Evolutionary conservation across 306 rosid genomes (phyloP).

Genomic region (Prunus mira): DNA sequence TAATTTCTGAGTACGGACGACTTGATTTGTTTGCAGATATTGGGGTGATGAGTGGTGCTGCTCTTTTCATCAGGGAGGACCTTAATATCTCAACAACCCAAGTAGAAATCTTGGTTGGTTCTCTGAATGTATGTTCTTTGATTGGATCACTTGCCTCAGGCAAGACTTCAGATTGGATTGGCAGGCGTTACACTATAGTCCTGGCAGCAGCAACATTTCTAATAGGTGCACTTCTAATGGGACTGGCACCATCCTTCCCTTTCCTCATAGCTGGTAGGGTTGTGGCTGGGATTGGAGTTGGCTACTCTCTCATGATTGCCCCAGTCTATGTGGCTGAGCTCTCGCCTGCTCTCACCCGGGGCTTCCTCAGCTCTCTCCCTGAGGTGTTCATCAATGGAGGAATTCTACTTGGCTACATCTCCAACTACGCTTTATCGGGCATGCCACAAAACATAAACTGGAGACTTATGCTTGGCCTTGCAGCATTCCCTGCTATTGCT

Average conservation of each 20-base stretch:
- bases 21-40: slow-evolving; percentile 23
- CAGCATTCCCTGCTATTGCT: slow-evolving; percentile 58
- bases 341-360: slow-evolving; percentile 60
- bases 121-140: slow-evolving; percentile 39
- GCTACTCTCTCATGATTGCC: slow-evolving; percentile 70
- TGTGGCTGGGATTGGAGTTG: slow-evolving; percentile 74
- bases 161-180: slow-evolving; percentile 36
- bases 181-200: slow-evolving; percentile 40
- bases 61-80: slow-evolving; percentile 33
- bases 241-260: slow-evolving; percentile 55
- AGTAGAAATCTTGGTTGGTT: slow-evolving; percentile 40
- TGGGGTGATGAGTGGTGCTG: slow-evolving; percentile 52
- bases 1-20: neutral
- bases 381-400: slow-evolving; percentile 82
- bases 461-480: slow-evolving; percentile 74
- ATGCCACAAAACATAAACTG: slow-evolving; percentile 45
- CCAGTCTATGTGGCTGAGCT: slow-evolving; percentile 76
- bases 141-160: slow-evolving; percentile 40
- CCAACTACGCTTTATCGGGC: slow-evolving; percentile 49
- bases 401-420: slow-evolving; percentile 59
- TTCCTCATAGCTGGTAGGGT: slow-evolving; percentile 54
- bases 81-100: slow-evolving; percentile 27
- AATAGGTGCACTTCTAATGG: slow-evolving; percentile 64
- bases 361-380: slow-evolving; percentile 82
- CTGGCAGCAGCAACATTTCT: slow-evolving; percentile 58